Evolutionary conservation across 495 filamentous ascomycete species (phyloP), one percentile per base, ranked within the genome.

Genomic region (Corynascus novoguineensis): DNA sequence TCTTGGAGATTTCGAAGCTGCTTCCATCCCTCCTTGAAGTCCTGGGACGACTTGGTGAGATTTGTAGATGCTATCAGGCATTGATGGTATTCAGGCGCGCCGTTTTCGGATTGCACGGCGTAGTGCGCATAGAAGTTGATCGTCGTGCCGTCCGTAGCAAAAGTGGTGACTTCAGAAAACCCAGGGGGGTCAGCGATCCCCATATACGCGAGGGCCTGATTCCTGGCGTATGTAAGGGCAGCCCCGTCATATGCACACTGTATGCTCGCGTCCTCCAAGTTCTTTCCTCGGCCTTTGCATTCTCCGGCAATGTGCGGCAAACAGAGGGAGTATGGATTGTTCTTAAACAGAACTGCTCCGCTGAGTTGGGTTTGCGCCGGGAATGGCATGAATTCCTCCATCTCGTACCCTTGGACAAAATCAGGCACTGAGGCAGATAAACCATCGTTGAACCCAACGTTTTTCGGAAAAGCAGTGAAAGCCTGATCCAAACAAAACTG

Each of bases 51-150:
- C 11, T 57, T 48, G 12, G 28, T 41, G 12, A 70, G 14, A 15
- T 61, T 68, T 11, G 54, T 49, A 34, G 61, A 60, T 44, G 38
- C 9, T 53, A 62, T 32, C 22, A 14, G 67, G 44, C 56, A 67
- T 53, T 70, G 67, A 58, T 71, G 70, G 38, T 73, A 71, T 46
- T 70, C 54, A 22, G 71, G 49, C 45, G 49, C 56, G 50, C 60
- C 64, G 46, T 64, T 61, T 10, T 64, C 57, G 1, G 64, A 29
- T 32, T n/a, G 42, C 15, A 69, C 42, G 9, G 64, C 67, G 53
- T 70, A 69, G 46, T 71, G 67, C 24, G 71, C 64, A n/a, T 37
- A 70, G 25, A 73, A 58, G 50, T 65, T 65, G 58, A 73, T 27
- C 19, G 41, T 59, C 4, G 47, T 68, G 37, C 71, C 67, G 32